These are phyloP conservation scores for Ceratocystis destructans DNA, from an alignment of 2,329 filamentous ascomycete genomes.

Conservation along the genomic window DNA sequence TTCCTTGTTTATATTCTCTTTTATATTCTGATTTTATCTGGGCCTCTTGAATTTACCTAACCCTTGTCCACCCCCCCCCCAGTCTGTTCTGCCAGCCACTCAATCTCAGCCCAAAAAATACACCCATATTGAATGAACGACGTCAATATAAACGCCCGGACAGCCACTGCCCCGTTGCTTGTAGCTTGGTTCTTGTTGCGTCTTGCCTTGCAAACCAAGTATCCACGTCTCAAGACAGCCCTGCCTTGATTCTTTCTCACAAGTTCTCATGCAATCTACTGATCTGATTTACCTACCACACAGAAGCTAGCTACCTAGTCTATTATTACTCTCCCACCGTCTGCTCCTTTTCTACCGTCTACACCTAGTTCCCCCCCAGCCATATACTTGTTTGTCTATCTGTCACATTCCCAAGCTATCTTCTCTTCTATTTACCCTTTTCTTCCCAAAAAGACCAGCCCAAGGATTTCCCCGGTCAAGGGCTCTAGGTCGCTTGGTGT, in stretches of 20 bases:
- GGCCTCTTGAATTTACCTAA: neutral
- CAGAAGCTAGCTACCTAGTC: too few relatives aligned
- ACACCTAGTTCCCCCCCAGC: neutral
- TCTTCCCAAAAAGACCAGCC: neutral
- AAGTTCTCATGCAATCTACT: neutral
- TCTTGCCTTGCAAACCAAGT: neutral
- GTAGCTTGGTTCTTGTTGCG: neutral
- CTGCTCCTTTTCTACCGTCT: neutral
- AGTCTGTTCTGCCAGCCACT: slow-evolving; percentile 1
- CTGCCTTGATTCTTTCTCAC: neutral
- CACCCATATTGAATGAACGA: neutral
- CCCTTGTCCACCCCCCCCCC: neutral
- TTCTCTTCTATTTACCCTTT: neutral
- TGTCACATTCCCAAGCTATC: neutral
- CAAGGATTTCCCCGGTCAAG: neutral
- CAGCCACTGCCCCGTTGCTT: neutral
- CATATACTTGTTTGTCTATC: neutral
- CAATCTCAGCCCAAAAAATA: neutral
- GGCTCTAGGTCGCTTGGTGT: neutral
- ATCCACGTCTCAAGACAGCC: neutral
- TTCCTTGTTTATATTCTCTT: neutral
- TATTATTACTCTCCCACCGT: neutral
- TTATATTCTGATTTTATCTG: neutral
- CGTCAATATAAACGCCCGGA: slow-evolving; percentile 2
- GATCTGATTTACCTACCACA: too few relatives aligned